phyloP scores from a whole-genome alignment of 2,329 filamentous ascomycete genomes.

The Cadophora sp. region DNA sequence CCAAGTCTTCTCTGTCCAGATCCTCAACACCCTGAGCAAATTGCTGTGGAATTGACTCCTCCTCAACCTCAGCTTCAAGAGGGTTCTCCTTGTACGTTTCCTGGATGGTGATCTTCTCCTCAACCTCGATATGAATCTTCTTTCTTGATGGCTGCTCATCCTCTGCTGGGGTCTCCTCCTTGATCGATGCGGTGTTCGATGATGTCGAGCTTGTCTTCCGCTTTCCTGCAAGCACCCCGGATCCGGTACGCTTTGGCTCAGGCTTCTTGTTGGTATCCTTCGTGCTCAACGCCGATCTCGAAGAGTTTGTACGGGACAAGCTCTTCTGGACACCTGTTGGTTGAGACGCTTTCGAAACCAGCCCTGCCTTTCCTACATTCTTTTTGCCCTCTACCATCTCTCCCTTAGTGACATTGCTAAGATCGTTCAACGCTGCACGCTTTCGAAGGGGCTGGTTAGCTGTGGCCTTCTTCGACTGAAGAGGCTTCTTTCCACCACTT shows the following conservation, averaged over 20 bases:
- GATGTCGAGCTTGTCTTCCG: constrained; percentile 72
- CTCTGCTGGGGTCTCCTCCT: constrained; percentile 65
- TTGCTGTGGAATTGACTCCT: constrained; percentile 38
- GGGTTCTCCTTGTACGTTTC: constrained; percentile 48
- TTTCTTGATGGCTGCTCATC: constrained; percentile 74
- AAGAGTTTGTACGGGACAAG: constrained; percentile 59
- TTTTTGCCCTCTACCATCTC: constrained; percentile 80
- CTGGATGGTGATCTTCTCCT: constrained; percentile 50
- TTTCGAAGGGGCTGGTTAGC: constrained; percentile 66
- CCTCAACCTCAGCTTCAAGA: constrained; percentile 42
- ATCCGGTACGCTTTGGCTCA: constrained; percentile 77
- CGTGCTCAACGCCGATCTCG: constrained; percentile 65
- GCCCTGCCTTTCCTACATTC: constrained; percentile 68
- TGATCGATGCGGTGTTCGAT: constrained; percentile 58
- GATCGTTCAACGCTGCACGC: constrained; percentile 87
- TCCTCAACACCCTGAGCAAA: constrained; percentile 59
- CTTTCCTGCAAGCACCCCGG: constrained; percentile 67
- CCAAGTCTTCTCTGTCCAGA: constrained; percentile 84
- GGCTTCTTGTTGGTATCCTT: constrained; percentile 73
- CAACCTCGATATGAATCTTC: constrained; percentile 63
- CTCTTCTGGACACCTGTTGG: constrained; percentile 83
- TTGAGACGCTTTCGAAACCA: constrained; percentile 82
- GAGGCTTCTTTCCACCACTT: constrained; percentile 61
- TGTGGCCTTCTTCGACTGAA: constrained; percentile 74
- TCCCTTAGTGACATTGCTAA: constrained; percentile 91